These are phyloP conservation scores for Ceratobasidium sp. DNA, from an alignment of 1,284 basidiomycete genomes.

Conservation along the genomic window DNA sequence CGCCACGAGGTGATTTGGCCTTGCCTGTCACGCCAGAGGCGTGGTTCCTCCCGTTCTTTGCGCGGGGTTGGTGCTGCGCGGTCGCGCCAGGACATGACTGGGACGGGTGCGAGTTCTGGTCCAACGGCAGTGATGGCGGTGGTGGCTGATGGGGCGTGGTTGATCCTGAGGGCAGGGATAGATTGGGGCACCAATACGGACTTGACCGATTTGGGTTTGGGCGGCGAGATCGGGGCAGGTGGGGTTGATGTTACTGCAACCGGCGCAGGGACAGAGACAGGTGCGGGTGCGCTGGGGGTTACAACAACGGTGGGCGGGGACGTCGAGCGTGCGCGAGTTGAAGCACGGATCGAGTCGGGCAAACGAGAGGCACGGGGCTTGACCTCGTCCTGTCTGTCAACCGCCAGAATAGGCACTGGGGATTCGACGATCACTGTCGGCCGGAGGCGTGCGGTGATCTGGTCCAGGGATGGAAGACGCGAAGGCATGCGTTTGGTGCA, in stretches of 20 bases:
- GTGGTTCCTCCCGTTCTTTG: background rate
- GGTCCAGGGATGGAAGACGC: conserved; percentile 74
- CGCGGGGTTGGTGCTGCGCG: conserved; percentile 15
- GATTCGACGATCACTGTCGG: conserved; percentile 23
- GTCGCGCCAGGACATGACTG: conserved; percentile 43
- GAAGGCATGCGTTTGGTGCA: conserved; percentile 46
- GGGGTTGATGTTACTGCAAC: background rate
- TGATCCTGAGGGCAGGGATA: conserved; percentile 40
- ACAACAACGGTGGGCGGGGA: conserved; percentile 31
- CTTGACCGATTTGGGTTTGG: conserved; percentile 23
- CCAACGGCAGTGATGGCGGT: background rate
- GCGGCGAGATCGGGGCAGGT: conserved; percentile 19
- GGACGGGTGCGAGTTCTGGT: conserved; percentile 33
- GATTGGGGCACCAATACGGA: conserved; percentile 39
- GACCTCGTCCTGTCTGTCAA: conserved; percentile 29
- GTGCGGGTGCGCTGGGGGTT: background rate
- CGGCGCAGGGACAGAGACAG: background rate
- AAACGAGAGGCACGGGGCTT: conserved; percentile 36
- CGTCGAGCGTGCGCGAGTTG: conserved; percentile 36
- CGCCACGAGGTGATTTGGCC: conserved; percentile 7
- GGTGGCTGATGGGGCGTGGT: background rate
- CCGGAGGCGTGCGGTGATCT: conserved; percentile 74
- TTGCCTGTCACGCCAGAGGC: conserved; percentile 5
- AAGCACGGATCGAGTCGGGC: conserved; percentile 34
- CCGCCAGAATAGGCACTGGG: background rate